These are phyloP conservation scores for Ceratocystis harringtonii DNA, from an alignment of 2,329 filamentous ascomycete genomes.

Conservation along the genomic window DNA sequence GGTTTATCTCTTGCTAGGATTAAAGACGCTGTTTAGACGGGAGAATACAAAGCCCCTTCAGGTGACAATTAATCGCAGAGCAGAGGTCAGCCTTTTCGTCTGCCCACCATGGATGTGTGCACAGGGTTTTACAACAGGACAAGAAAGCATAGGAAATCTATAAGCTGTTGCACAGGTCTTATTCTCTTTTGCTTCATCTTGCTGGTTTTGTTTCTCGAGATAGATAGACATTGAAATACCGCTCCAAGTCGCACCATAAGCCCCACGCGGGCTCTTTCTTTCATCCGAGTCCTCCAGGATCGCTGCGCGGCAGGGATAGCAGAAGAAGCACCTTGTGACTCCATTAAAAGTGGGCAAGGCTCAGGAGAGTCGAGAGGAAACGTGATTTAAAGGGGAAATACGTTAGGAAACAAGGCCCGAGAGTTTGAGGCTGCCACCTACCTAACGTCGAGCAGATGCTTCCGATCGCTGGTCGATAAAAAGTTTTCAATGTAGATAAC, in stretches of 20 bases:
- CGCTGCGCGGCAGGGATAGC: background rate
- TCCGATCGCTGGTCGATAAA: constrained; percentile 28
- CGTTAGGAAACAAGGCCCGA: background rate
- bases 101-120: too few species aligned
- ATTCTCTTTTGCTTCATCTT: too few species aligned
- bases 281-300: background rate
- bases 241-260: background rate
- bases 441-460: constrained; percentile 31
- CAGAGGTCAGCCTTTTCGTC: too few species aligned
- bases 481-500: constrained; percentile 37
- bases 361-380: background rate
- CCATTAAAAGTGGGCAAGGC: background rate
- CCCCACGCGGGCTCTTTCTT: background rate
- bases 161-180: too few species aligned
- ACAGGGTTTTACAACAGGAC: background rate
- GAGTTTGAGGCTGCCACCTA: constrained; percentile 20
- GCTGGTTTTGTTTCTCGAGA: background rate
- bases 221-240: background rate
- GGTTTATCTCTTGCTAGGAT: too few species aligned
- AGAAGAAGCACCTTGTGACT: background rate
- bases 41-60: too few species aligned
- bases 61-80: too few species aligned
- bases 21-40: too few species aligned
- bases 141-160: background rate
- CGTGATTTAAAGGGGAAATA: background rate